phyloP scores from a whole-genome alignment of 202 grass and related monocot genomes.

The Musa balbisiana region DNA sequence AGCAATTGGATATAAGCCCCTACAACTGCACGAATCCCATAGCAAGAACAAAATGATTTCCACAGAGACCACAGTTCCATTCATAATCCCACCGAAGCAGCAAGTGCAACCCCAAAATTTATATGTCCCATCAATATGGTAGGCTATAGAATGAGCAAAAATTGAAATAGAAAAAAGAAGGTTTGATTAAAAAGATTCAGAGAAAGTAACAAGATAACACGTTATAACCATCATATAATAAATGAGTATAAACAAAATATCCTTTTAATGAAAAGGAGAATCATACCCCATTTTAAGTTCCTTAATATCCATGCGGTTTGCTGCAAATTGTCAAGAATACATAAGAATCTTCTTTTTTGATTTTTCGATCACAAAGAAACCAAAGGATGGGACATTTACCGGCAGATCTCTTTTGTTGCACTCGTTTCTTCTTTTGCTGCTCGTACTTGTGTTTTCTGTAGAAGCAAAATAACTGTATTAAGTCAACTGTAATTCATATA shows the following conservation, averaged over 20 bases:
- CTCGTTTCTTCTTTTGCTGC: constrained; percentile 85
- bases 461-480: constrained; percentile 19
- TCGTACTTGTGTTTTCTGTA: constrained; percentile 82
- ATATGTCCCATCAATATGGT: too few species aligned
- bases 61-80: too few species aligned
- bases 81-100: too few species aligned
- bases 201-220: not conserved
- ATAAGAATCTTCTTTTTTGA: constrained; percentile 1
- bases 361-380: not conserved
- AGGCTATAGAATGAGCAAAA: too few species aligned
- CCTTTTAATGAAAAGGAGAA: not conserved
- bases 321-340: constrained; percentile 32
- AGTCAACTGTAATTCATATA: not conserved
- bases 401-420: constrained; percentile 84
- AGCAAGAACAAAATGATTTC: too few species aligned
- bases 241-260: not conserved
- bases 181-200: not conserved
- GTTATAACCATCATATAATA: not conserved
- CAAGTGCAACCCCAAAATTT: too few species aligned
- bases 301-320: constrained; percentile 63
- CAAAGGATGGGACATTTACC: constrained; percentile 30
- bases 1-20: too few species aligned
- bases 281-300: constrained; percentile 92
- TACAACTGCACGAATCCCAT: too few species aligned
- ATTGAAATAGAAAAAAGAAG: not conserved